These are phyloP conservation scores for Lentinula lateritia DNA, from an alignment of 768 basidiomycete genomes.

Conservation along the genomic window DNA sequence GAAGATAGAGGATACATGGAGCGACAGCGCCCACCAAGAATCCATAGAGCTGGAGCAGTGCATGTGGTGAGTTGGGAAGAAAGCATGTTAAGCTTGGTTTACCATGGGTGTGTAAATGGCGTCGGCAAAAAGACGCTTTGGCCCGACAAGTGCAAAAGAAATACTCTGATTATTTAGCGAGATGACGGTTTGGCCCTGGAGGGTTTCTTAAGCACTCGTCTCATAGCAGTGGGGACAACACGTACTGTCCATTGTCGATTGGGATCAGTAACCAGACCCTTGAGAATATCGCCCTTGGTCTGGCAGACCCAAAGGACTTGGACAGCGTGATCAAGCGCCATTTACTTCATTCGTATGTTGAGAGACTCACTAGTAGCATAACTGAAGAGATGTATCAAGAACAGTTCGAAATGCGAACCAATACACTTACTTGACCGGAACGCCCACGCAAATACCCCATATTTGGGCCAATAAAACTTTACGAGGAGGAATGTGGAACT, in stretches of 20 bases:
- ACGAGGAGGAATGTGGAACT: conserved; percentile 21
- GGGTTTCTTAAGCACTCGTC: too few species aligned
- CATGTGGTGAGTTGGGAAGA: not conserved
- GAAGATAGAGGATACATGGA: conserved; percentile 15
- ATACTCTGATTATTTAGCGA: conserved; percentile 21
- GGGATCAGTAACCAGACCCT: conserved; percentile 14
- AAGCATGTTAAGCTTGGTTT: not conserved
- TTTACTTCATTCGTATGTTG: not conserved
- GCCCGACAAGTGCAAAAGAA: conserved; percentile 18
- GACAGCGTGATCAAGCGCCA: conserved; percentile 1
- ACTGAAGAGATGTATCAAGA: conserved; percentile 2
- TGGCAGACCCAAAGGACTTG: conserved; percentile 14
- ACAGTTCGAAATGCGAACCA: not conserved
- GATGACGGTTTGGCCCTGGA: conserved; percentile 18
- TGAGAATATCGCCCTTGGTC: conserved; percentile 15
- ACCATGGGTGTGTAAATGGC: conserved; percentile 18
- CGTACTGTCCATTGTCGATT: conserved; percentile 21
- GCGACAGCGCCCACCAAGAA: conserved; percentile 17
- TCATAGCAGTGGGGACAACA: not conserved
- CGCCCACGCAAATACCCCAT: conserved; percentile 19
- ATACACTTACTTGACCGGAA: conserved; percentile 17
- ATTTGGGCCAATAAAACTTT: conserved; percentile 17
- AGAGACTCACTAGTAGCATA: conserved; percentile 13
- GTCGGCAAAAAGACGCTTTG: conserved; percentile 17
- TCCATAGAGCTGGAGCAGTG: conserved; percentile 13